Percentiles rank a stretch among this genome's conserved stretches.
phyloP scores from a whole-genome alignment of 805 yeast genomes.

The Candida alai region DNA sequence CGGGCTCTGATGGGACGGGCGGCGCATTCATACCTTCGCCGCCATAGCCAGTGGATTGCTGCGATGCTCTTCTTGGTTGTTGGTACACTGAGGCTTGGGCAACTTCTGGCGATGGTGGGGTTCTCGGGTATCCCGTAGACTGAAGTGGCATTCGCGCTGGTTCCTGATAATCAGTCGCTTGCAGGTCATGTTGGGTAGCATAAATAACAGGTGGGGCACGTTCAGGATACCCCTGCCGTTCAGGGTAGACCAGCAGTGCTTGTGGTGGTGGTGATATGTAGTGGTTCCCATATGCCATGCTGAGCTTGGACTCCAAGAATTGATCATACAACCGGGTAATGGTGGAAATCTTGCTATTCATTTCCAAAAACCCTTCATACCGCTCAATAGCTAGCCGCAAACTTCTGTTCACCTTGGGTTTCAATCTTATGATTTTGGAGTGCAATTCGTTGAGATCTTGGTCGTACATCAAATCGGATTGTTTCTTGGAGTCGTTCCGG shows the following conservation, averaged over 20 bases:
- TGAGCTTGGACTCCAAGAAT: conserved; percentile 53
- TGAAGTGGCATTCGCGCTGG: too few species aligned
- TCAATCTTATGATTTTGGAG: conserved; percentile 52
- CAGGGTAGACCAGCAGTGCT: conserved; percentile 4
- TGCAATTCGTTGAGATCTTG: conserved; percentile 54
- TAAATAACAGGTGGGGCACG: too few species aligned
- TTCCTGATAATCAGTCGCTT: conserved; percentile 5
- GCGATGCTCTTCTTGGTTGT: too few species aligned
- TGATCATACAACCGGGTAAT: conserved; percentile 74
- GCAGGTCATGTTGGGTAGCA: too few species aligned
- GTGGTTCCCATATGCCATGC: conserved; percentile 34
- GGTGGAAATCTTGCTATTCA: conserved; percentile 75
- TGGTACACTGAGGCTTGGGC: too few species aligned
- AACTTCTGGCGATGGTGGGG: too few species aligned
- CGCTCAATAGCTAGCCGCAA: conserved; percentile 54
- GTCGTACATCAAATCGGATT: conserved; percentile 39
- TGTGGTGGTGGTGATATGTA: conserved; percentile 10
- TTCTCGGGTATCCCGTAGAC: too few species aligned
- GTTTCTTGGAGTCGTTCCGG: conserved; percentile 44
- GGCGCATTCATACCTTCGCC: not conserved
- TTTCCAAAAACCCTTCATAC: conserved; percentile 63
- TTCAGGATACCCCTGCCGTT: too few species aligned
- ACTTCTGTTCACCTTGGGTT: conserved; percentile 66
- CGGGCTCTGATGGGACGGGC: conserved; percentile 2
- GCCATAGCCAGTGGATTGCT: conserved; percentile 2